Evolutionary conservation across 2,329 filamentous ascomycete genomes (phyloP).

Genomic region (Arthrobotrys iridis): DNA sequence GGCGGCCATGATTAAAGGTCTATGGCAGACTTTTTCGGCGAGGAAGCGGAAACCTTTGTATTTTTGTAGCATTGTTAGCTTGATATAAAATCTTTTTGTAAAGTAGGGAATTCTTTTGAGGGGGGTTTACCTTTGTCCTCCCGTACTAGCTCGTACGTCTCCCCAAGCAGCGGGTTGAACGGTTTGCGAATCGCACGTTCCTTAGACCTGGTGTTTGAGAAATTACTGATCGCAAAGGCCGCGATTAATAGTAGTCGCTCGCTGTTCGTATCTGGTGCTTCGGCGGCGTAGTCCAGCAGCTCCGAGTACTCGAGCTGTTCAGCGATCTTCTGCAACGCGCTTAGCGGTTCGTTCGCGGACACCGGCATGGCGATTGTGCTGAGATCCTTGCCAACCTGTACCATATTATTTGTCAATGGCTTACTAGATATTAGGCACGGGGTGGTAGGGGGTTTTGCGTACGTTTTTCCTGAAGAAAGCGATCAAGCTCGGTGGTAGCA

Average conservation of each 20-base stretch:
- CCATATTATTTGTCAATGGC: background rate
- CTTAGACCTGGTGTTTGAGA: conserved; percentile 82
- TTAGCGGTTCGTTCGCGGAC: conserved; percentile 91
- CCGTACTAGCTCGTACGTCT: conserved; percentile 92
- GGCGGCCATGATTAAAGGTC: conserved; percentile 90
- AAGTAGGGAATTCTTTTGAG: background rate
- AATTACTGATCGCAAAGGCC: conserved; percentile 88
- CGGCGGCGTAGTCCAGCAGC: conserved; percentile 78
- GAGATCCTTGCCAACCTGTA: conserved; percentile 79
- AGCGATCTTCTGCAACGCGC: conserved; percentile 84
- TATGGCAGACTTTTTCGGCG: conserved; percentile 94
- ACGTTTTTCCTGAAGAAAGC: conserved; percentile 96
- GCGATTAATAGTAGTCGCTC: conserved; percentile 85
- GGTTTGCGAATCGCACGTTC: conserved; percentile 94
- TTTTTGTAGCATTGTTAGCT: background rate
- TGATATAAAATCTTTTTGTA: background rate
- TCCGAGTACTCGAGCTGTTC: conserved; percentile 92
- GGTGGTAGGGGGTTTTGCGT: background rate
- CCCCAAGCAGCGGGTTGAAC: conserved; percentile 95
- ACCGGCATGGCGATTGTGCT: conserved; percentile 98
- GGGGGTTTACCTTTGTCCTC: conserved; percentile 75
- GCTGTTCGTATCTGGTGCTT: conserved; percentile 67
- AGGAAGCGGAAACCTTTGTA: conserved; percentile 81
- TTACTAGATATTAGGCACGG: background rate
- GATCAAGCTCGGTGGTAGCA: conserved; percentile 87